Conservation (phyloP, 176 grass and related monocot genomes). For the Triticum timopheevii region DNA sequence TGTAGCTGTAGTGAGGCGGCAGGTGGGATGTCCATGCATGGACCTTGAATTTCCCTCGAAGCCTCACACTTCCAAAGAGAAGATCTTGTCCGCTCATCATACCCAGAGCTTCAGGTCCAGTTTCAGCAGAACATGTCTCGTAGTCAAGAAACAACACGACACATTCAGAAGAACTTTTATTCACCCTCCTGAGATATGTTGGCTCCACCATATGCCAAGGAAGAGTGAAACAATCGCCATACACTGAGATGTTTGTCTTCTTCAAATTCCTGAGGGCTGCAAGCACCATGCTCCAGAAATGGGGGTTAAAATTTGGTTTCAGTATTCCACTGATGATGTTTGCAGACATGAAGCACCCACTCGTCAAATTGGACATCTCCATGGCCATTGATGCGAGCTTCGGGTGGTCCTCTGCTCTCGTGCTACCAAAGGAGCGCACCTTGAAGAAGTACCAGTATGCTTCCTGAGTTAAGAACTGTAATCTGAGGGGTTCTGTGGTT, state of each 20-base stretch:
- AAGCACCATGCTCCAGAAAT: not conserved
- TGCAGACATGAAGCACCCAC: too few species aligned
- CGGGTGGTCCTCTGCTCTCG: too few species aligned
- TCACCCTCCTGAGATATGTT: not conserved
- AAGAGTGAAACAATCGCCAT: not conserved
- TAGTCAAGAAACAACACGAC: not conserved
- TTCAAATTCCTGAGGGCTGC: not conserved
- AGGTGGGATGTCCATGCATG: constrained; percentile 16
- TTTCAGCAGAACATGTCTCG: not conserved
- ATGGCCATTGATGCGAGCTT: too few species aligned
- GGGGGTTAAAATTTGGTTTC: too few species aligned
- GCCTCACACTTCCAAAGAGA: not conserved
- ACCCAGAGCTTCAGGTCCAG: not conserved
- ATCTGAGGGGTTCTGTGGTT: too few species aligned
- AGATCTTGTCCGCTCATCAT: not conserved
- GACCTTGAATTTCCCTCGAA: constrained; percentile 16
- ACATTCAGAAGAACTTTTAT: not conserved
- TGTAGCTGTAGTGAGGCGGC: constrained; percentile 21
- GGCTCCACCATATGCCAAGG: not conserved
- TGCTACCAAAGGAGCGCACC: too few species aligned
- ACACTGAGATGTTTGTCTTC: not conserved
- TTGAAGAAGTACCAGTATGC: too few species aligned
- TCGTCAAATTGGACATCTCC: too few species aligned
- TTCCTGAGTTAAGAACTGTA: too few species aligned
- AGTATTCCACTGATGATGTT: too few species aligned